Conservation (phyloP, 192 early-diverging fungal species). For the Entomortierella chlamydospora region DNA sequence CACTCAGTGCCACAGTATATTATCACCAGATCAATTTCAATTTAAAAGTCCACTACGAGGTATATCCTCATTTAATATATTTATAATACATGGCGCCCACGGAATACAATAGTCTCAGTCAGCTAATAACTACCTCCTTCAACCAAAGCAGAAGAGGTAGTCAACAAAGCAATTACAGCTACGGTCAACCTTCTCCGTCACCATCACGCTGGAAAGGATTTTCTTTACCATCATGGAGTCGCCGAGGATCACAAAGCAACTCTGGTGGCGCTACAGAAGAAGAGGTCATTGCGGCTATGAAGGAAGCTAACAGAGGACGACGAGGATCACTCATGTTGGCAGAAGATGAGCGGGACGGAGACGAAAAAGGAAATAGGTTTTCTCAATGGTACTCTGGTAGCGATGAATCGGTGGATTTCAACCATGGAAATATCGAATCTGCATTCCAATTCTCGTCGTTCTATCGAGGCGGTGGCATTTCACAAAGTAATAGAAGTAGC, state of each 20-base stretch:
- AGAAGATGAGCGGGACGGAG: not conserved
- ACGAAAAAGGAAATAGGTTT: not conserved
- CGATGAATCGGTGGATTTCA: not conserved
- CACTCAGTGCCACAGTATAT: no score
- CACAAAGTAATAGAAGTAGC: conserved; percentile 5
- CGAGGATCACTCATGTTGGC: no score
- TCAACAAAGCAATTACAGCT: not conserved
- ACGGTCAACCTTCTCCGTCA: not conserved
- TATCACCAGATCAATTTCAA: no score
- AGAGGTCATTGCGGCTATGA: conserved; percentile 34
- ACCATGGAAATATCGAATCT: not conserved
- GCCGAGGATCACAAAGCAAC: conserved; percentile 6
- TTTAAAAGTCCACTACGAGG: not conserved
- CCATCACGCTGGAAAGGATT: conserved; percentile 7
- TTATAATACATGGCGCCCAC: not conserved
- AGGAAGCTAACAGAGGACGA: conserved; percentile 6
- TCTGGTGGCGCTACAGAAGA: conserved; percentile 12
- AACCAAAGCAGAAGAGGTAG: conserved; percentile 4
- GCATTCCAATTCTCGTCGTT: not conserved
- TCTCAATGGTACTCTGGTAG: not conserved
- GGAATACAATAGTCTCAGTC: not conserved
- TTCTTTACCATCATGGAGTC: conserved; percentile 9
- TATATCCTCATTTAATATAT: not conserved
- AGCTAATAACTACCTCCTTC: not conserved
- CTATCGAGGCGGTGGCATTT: not conserved